A percentile compares a stretch with the other conserved stretches of the same genome.
These are phyloP conservation scores for Populus nigra DNA, from an alignment of 345 rosid species.

Conservation along the genomic window DNA sequence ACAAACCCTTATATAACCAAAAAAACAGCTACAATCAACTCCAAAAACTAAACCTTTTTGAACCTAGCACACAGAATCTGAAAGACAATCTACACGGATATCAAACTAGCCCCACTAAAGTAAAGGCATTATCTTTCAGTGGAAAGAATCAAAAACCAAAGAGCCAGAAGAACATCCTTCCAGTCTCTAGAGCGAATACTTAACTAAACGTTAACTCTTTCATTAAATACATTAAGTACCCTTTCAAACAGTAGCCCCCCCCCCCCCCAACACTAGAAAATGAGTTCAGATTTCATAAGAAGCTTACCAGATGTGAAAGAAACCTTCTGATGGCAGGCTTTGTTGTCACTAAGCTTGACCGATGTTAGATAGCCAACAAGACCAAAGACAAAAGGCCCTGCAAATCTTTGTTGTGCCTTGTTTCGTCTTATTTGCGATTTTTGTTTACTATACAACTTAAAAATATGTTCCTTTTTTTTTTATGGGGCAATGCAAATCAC, in stretches of 20 bases:
- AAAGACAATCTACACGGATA: constrained; percentile 3
- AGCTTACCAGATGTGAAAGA: neutral
- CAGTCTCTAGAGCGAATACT: neutral
- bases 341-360: neutral
- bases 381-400: neutral
- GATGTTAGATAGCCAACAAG: neutral
- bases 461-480: neutral
- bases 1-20: constrained; percentile 15
- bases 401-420: neutral
- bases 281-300: neutral
- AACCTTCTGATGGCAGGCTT: constrained; percentile 8
- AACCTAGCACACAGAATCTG: neutral
- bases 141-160: constrained; percentile 13
- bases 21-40: neutral
- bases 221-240: neutral
- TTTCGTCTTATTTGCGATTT: constrained; percentile 15
- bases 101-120: constrained; percentile 15
- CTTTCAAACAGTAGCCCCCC: neutral
- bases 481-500: neutral
- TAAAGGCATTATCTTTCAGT: neutral
- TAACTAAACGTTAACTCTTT: neutral
- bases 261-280: neutral
- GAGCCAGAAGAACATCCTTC: neutral
- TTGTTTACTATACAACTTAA: neutral
- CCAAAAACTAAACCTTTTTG: neutral